Conservation (phyloP, 1,139 yeast genomes). For the Nematodospora anomalae region DNA sequence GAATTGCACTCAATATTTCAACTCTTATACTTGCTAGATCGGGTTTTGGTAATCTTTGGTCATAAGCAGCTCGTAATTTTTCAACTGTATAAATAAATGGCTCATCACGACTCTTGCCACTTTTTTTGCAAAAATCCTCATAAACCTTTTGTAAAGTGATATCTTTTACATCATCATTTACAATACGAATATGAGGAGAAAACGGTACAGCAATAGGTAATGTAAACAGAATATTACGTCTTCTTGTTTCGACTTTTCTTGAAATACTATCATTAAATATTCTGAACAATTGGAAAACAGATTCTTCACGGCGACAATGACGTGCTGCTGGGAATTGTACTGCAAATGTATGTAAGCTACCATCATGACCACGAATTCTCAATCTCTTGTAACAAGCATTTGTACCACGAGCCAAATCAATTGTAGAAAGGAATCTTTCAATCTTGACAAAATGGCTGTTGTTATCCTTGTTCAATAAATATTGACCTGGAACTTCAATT, state of each 20-base stretch:
- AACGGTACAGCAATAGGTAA: constrained; percentile 91
- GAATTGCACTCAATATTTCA: constrained; percentile 88
- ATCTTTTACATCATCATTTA: constrained; percentile 79
- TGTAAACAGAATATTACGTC: constrained; percentile 82
- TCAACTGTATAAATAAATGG: constrained; percentile 86
- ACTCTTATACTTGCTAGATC: constrained; percentile 86
- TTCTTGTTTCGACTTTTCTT: constrained; percentile 82
- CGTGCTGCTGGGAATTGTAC: constrained; percentile 98
- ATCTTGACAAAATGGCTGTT: constrained; percentile 88
- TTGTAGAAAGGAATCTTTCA: constrained; percentile 86
- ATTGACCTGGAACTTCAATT: constrained; percentile 96
- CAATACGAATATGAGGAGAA: constrained; percentile 90
- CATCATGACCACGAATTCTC: constrained; percentile 91
- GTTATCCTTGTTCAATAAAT: constrained; percentile 76
- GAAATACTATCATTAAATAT: constrained; percentile 79
- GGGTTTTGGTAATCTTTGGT: constrained; percentile 89
- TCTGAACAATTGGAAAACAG: constrained; percentile 87
- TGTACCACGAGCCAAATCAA: constrained; percentile 87
- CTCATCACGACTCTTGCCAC: constrained; percentile 79
- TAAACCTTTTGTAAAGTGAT: constrained; percentile 83
- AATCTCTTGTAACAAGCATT: constrained; percentile 90
- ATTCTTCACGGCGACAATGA: constrained; percentile 94
- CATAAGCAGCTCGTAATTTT: constrained; percentile 88
- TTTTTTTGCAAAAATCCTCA: constrained; percentile 79
- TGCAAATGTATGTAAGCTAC: constrained; percentile 87